Base-by-base conservation (phyloP, 768 basidiomycete genomes). In the Cystobasidiopsis lactophilus region DNA sequence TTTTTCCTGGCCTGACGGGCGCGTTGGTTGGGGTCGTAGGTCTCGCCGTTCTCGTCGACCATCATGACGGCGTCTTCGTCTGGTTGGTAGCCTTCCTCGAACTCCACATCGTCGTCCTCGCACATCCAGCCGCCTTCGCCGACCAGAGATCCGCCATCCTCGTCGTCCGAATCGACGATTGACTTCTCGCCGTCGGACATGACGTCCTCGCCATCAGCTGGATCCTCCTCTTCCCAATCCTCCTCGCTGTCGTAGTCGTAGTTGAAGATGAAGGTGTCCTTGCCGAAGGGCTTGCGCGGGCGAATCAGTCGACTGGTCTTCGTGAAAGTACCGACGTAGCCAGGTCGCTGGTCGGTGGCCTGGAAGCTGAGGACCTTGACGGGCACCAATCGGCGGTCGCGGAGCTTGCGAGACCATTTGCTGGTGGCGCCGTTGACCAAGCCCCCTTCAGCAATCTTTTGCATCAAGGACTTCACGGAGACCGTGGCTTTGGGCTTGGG, bases 201-300 rank as follows among this genome's bases (percentile, higher is more conserved):
- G 35, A 58, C 48, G 23, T 60, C 59, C 48, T 61, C 61, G 26
- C 55, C 58, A 24, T 62, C 59, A 24, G 50, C 54, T 14, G 43
- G 27, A 33, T 52, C 82, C 23, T 79, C 72, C 21, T 78, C 77
- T 57, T 85, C 85, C 93, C 93, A 96, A 60, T 96, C 93, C 60
- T 79, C 85, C 14, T 85, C 91, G 49, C 84, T 88, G 68, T 98
- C 89, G 62, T 89, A 85, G 3, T 75, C 74, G 65, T 96, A 98
- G 66, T 96, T 86, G 51, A 83, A 73, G 13, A 75, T 72, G 1
- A 79, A 69, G 11, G 75, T 70, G 61, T 98, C 93, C 58, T 75
- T 75, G 2, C 73, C 77, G 55, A 91, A 80, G 1, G 93, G 89
- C 18, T 73, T 75, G 16, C 93, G 77, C 1, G 88, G 79, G 0